A percentile compares a stretch with the other conserved stretches of the same genome.
phyloP scores from a whole-genome alignment of 257 asterid genomes.

The Solanum tacnaense region DNA sequence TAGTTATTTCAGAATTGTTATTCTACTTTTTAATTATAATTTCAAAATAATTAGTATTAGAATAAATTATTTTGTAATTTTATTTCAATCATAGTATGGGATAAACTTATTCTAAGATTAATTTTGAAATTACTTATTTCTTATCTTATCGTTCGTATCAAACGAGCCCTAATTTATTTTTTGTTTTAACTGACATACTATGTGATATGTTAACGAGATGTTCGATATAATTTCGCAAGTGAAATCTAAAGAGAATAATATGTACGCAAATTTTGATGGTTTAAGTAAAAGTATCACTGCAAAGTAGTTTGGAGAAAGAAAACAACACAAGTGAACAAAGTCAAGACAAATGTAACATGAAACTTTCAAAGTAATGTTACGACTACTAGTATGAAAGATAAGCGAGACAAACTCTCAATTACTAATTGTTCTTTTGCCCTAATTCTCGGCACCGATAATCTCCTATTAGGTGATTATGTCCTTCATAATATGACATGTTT shows the following conservation, averaged over 20 bases:
- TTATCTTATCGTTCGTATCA: not conserved
- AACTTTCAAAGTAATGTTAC: too few species aligned
- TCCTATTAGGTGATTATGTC: not conserved
- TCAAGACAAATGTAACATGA: not conserved
- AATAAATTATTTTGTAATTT: too few species aligned
- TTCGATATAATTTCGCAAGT: accelerated
- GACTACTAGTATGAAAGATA: too few species aligned
- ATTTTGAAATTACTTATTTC: too few species aligned
- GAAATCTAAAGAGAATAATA: too few species aligned
- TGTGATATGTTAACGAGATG: too few species aligned
- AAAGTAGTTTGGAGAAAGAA: not conserved
- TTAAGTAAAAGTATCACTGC: too few species aligned
- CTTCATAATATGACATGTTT: not conserved
- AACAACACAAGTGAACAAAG: not conserved
- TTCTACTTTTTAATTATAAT: too few species aligned
- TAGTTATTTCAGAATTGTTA: not conserved
- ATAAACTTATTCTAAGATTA: too few species aligned
- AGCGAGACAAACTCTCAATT: not conserved
- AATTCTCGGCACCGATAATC: too few species aligned
- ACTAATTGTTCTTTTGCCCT: not conserved
- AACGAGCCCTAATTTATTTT: not conserved
- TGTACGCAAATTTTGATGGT: accelerated
- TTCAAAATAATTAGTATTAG: accelerated
- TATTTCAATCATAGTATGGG: not conserved
- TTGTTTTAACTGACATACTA: too few species aligned